A percentile compares a stretch with the other conserved stretches of the same genome.
Evolutionary conservation across 805 yeast genomes (phyloP).

Genomic region (Torulaspora indica): DNA sequence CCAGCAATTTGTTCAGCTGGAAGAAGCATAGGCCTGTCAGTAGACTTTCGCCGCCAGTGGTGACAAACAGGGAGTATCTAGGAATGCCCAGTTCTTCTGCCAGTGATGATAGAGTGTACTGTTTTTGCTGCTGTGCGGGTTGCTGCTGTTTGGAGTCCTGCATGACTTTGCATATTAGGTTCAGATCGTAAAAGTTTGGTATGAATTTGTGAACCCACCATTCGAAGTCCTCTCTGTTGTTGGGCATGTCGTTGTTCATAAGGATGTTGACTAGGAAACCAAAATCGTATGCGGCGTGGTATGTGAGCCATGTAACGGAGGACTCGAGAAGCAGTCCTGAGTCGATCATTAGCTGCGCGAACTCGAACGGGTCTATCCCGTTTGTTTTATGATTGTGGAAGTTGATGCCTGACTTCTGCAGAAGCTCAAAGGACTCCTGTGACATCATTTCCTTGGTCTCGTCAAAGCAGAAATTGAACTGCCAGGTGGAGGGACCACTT

Average conservation of each 20-base stretch:
- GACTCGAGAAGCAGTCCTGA: slow-evolving; percentile 76
- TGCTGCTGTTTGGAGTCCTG: slow-evolving; percentile 29
- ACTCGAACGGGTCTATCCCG: slow-evolving; percentile 75
- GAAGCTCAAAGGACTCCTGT: slow-evolving; percentile 73
- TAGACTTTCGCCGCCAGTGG: slow-evolving; percentile 59
- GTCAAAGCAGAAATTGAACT: slow-evolving; percentile 85
- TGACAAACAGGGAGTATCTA: slow-evolving; percentile 50
- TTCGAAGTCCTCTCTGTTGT: slow-evolving; percentile 70
- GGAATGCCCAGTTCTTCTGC: slow-evolving; percentile 71
- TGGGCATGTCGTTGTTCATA: slow-evolving; percentile 72
- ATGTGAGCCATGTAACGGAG: slow-evolving; percentile 78
- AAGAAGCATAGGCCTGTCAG: slow-evolving; percentile 61
- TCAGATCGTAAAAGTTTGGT: slow-evolving; percentile 81
- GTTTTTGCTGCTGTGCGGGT: slow-evolving; percentile 20
- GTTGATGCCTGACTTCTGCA: slow-evolving; percentile 78
- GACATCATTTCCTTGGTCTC: slow-evolving; percentile 77
- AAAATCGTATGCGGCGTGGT: slow-evolving; percentile 90
- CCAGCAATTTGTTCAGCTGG: slow-evolving; percentile 43
- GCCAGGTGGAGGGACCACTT: slow-evolving; percentile 79
- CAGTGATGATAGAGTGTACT: slow-evolving; percentile 46
- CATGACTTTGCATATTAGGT: slow-evolving; percentile 42
- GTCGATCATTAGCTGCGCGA: slow-evolving; percentile 78
- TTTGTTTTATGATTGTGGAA: slow-evolving; percentile 64
- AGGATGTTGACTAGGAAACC: slow-evolving; percentile 80
- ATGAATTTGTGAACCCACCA: slow-evolving; percentile 67